Evolutionary conservation across 176 grass and related monocot genomes (phyloP), one percentile per base, ranked within the genome.

Genomic region (Zoysia pacifica): DNA sequence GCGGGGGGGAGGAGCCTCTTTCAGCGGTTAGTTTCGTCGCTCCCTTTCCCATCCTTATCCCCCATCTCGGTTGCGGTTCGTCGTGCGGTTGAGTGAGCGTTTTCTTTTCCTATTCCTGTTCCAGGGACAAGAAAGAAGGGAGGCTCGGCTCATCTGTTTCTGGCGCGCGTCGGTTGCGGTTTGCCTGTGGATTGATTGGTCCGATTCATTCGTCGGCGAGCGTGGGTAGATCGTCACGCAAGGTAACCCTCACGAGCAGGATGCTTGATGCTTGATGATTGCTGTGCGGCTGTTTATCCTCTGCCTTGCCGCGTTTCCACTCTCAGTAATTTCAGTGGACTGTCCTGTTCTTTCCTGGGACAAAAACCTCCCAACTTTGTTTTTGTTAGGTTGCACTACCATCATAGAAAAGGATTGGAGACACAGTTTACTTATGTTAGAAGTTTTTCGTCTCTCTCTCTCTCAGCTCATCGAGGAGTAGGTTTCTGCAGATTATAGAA

Each of bases 301-400:
- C 28, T 28, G 28, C 28, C 28, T 28, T 28, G 28, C 28, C 28
- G 28, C 28, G 28, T 28, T 28, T 28, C 28, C 28, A 28, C 28
- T 28, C 28, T 28, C 28, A 28, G 28, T 0, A 28, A 43, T 55
- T 43, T 19, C 70, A 67, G 81, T 28, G 42, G 64, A 38, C 3
- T 38, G 41, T 14, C 67, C 79, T 73, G 35, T 50, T 83, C 36
- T 79, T 50, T 70, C 59, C 1, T 7, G 64, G 40, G 41, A 55
- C 75, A 38, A 60, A 66, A 85, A 67, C 5, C n/a, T 7, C 35
- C 18, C 15, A 7, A 39, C 66, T 63, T 84, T 67, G 28, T 74
- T 65, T 46, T 9, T 45, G 76, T 75, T 59, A 77, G 65, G 77
- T 51, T 65, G 28, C 71, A 58, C 39, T 20, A 60, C n/a, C 56